Evolutionary conservation across 2,329 filamentous ascomycete species (phyloP).

Genomic region (Colletotrichum sp.): DNA sequence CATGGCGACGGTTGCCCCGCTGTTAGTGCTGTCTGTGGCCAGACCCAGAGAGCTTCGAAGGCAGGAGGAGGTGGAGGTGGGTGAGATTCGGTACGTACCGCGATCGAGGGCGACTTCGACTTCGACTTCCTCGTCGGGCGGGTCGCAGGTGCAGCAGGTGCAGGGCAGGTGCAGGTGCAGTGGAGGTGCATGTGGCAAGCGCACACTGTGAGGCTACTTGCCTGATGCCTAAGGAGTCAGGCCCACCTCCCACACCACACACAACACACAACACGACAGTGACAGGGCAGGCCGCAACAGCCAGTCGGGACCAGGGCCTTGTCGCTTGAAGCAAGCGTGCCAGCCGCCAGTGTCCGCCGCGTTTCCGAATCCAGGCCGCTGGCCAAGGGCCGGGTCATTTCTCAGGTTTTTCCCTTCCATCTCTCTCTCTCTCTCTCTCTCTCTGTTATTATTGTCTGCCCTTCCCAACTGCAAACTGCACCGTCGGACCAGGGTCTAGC

Average conservation of each 20-base stretch:
- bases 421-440: too few relatives aligned
- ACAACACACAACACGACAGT: background rate
- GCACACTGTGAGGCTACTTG: constrained; percentile 1
- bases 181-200: background rate
- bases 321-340: constrained; percentile 17
- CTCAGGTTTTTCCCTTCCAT: background rate
- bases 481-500: background rate
- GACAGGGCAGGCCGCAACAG: background rate
- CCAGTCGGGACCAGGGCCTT: background rate
- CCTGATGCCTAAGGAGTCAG: constrained; percentile 7
- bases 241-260: background rate
- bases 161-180: background rate
- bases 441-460: background rate
- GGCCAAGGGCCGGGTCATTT: constrained; percentile 9
- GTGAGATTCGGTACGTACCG: background rate
- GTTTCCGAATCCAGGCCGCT: constrained; percentile 18
- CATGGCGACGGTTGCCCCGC: constrained; percentile 1
- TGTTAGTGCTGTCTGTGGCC: constrained; percentile 12
- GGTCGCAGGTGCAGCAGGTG: background rate
- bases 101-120: background rate
- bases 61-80: background rate
- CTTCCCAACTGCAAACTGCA: background rate
- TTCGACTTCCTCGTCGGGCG: background rate
- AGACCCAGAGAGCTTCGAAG: background rate
- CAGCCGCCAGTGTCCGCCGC: constrained; percentile 11